Conservation (phyloP, 2,329 filamentous ascomycete species). For the Penicillium occitanis region DNA sequence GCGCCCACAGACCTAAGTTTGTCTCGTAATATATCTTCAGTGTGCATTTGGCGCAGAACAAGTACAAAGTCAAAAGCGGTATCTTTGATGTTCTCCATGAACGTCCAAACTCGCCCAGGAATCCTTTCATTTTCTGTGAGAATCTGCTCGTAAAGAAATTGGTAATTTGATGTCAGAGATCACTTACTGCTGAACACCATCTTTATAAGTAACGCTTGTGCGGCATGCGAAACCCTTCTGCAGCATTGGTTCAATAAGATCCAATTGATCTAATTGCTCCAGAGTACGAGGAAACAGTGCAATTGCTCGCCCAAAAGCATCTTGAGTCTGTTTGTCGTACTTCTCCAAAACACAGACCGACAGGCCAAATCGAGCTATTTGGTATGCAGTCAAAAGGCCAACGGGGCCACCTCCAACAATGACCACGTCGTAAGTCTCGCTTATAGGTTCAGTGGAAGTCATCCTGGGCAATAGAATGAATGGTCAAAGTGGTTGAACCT, state of each 20-base stretch:
- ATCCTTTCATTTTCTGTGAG: neutral
- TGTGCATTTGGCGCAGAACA: conserved; percentile 58
- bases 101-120: conserved; percentile 34
- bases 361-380: conserved; percentile 50
- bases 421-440: conserved; percentile 32
- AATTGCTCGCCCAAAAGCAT: conserved; percentile 52
- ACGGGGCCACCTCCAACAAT: conserved; percentile 50
- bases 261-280: conserved; percentile 50
- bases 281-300: conserved; percentile 49
- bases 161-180: neutral
- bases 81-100: conserved; percentile 56
- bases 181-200: neutral
- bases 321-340: conserved; percentile 34
- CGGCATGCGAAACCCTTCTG: conserved; percentile 42
- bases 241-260: conserved; percentile 58
- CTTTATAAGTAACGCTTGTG: conserved; percentile 34
- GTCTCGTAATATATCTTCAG: conserved; percentile 54
- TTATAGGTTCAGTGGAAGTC: neutral
- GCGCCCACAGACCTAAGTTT: conserved; percentile 29
- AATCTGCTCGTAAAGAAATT: neutral
- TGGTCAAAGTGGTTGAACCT: neutral
- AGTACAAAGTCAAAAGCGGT: conserved; percentile 53
- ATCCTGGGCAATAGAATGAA: neutral
- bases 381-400: conserved; percentile 44
- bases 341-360: conserved; percentile 49